Evolutionary conservation across 2,329 filamentous ascomycete genomes (phyloP), one percentile per base, ranked within the genome.

Genomic region (Ophiostoma angusticollis): DNA sequence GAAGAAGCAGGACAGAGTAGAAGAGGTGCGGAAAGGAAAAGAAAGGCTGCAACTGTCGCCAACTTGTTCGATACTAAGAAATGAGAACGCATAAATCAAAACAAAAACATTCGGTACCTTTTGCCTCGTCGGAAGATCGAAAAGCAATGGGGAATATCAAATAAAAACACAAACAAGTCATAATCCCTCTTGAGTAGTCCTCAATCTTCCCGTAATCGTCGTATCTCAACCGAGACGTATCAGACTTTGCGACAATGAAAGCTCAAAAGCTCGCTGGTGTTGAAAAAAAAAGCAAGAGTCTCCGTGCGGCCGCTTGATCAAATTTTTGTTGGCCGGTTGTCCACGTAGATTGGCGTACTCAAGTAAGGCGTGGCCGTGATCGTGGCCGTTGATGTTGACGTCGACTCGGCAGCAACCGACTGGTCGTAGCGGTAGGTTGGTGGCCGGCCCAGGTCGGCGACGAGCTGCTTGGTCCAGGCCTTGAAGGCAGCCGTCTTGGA

Each of bases 401-500:
- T n/a, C n/a, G n/a, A n/a, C n/a, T n/a, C n/a, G n/a, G n/a, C n/a
- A n/a, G n/a, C n/a, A n/a, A n/a, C n/a, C 17, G 6, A 32, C 36
- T 8, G 31, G 37, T 48, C 47, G 40, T 46, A 41, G 27, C 39
- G 35, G 35, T 37, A 28, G 9, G 45, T 44, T 1, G 47, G 44
- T 5, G 46, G 28, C 13, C 38, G 33, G 35, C 46, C 47, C 7
- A 49, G 7, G 27, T 48, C 47, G 4, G 40, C n/a, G 18, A 43
- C 22, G 6, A 47, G 37, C 27, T 46, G 37, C 42, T 46, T 48
- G 23, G 39, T 33, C 43, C 45, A 47, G 14, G 18, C 28, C 31
- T 39, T 39, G 14, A 40, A 21, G 3, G 34, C 14, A 8, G 23
- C 33, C 9, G 28, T 35, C 33, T 38, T 40, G 19, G 36, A 35